Percentiles rank a stretch among this genome's conserved stretches.
Evolutionary conservation across 495 filamentous ascomycete genomes (phyloP).

Genomic region (Amphirosellinia nigrospora): DNA sequence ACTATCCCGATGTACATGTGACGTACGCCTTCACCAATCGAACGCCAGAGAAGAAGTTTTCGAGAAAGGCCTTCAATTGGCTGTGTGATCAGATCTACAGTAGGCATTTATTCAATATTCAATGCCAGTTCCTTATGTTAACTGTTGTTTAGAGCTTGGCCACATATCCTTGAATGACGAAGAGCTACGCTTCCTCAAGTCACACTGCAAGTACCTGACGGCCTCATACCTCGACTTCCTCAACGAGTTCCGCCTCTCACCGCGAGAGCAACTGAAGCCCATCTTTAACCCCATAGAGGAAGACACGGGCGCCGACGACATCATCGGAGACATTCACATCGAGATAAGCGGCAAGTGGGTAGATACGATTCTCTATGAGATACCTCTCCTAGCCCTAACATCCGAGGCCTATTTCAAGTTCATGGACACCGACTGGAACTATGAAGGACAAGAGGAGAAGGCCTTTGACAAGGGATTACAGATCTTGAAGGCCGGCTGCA

Average conservation of each 20-base stretch:
- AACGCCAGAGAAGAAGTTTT: constrained; percentile 91
- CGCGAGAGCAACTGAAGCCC: constrained; percentile 76
- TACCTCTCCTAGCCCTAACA: constrained; percentile 87
- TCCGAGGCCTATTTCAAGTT: constrained; percentile 98
- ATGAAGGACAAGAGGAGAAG: constrained; percentile 82
- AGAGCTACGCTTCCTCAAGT: constrained; percentile 78
- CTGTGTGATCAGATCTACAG: constrained; percentile 80
- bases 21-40: constrained; percentile 95
- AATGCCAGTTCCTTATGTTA: background rate
- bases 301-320: constrained; percentile 69
- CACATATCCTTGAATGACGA: constrained; percentile 77
- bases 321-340: constrained; percentile 76
- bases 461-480: constrained; percentile 77
- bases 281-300: constrained; percentile 66
- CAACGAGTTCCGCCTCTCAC: constrained; percentile 77
- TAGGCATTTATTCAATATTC: constrained; percentile 41
- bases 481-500: constrained; percentile 80
- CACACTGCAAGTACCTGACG: constrained; percentile 81
- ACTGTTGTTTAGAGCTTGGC: constrained; percentile 66
- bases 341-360: constrained; percentile 82
- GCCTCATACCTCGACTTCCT: constrained; percentile 80
- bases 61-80: constrained; percentile 82
- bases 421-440: constrained; percentile 86
- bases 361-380: constrained; percentile 97
- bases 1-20: constrained; percentile 83